Evolutionary conservation across 75 land plant genomes (phyloP).

Genomic region (Cupressus sempervirens): DNA sequence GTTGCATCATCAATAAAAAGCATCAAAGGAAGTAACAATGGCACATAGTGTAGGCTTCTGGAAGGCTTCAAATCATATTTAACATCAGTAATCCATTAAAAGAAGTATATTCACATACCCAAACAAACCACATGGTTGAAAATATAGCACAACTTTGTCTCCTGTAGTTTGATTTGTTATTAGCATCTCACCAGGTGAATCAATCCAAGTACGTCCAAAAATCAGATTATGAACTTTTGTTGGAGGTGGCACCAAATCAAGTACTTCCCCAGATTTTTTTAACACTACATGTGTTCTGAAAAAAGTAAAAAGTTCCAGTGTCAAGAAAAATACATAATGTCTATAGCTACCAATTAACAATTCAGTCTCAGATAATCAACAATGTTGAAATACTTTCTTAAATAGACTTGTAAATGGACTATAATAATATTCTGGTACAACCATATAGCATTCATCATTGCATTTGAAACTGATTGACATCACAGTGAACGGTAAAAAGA

Average conservation of each 20-base stretch:
- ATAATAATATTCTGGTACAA: background rate
- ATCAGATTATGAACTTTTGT: slow-evolving; percentile 95
- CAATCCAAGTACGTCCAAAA: slow-evolving; percentile 98
- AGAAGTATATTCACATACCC: slow-evolving; percentile 51
- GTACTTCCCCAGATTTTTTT: slow-evolving; percentile 73
- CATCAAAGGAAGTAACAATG: background rate
- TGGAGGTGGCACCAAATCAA: slow-evolving; percentile 94
- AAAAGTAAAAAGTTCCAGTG: background rate
- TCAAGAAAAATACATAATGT: too few relatives aligned
- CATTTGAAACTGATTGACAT: background rate
- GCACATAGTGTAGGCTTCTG: background rate
- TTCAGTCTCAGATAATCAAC: too few relatives aligned
- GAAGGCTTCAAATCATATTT: background rate
- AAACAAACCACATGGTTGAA: slow-evolving; percentile 99
- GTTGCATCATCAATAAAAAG: background rate
- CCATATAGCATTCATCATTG: background rate
- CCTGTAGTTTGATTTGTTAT: slow-evolving; percentile 94
- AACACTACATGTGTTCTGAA: slow-evolving; percentile 85
- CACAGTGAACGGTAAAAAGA: background rate
- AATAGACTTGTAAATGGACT: background rate
- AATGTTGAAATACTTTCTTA: too few relatives aligned
- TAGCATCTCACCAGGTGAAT: slow-evolving; percentile 97
- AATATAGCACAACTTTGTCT: slow-evolving; percentile 87
- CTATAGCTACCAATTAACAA: too few relatives aligned
- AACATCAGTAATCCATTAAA: background rate